Evolutionary conservation across 148 eudicot genomes (phyloP).

Genomic region (Camellia japonica): DNA sequence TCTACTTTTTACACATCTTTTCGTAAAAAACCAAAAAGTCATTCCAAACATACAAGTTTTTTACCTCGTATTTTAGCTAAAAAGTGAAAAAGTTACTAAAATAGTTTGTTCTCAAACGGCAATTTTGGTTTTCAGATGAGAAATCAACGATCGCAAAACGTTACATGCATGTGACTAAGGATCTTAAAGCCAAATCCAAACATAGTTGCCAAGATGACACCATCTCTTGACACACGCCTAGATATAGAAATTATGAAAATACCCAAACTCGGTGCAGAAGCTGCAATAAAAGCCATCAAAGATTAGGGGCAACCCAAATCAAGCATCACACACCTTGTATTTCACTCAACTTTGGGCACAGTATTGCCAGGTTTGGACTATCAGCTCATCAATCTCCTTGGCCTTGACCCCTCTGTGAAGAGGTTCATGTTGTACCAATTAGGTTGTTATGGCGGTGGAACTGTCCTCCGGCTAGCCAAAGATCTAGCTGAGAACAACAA

Average conservation of each 20-base stretch:
- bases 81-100: too few species aligned
- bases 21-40: too few species aligned
- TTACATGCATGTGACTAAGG: conserved; percentile 4
- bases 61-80: too few species aligned
- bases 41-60: too few species aligned
- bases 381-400: conserved; percentile 15
- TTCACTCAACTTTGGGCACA: conserved; percentile 7
- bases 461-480: conserved; percentile 11
- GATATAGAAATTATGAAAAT: conserved; percentile 4
- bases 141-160: too few species aligned
- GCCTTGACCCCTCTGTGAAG: conserved; percentile 7
- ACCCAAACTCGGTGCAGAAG: conserved; percentile 6
- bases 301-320: background rate
- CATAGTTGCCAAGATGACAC: background rate
- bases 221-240: background rate
- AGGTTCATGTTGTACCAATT: conserved; percentile 14
- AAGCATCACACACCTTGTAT: conserved; percentile 16
- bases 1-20: too few species aligned
- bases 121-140: too few species aligned
- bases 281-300: background rate
- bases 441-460: conserved; percentile 14
- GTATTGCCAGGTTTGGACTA: conserved; percentile 17
- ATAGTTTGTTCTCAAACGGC: too few species aligned
- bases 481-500: conserved; percentile 20
- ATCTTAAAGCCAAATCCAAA: conserved; percentile 3